Evolutionary conservation across 371 early-diverging fungal species (phyloP).

Genomic region (Nematocida minor): DNA sequence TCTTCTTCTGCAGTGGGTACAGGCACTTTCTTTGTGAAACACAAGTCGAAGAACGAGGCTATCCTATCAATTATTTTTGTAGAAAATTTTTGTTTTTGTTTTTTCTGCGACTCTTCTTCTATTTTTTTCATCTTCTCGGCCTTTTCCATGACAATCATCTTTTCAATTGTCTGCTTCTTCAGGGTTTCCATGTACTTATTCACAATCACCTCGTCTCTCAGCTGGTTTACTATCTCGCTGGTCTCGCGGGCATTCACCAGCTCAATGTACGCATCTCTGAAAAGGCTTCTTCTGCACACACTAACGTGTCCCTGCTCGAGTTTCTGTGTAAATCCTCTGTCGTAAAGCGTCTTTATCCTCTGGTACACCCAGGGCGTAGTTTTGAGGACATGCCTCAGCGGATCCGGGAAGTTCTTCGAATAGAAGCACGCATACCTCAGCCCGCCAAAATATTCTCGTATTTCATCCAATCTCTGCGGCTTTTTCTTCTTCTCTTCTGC

Average conservation of each 20-base stretch:
- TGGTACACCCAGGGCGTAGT: background rate
- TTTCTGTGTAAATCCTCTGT: background rate
- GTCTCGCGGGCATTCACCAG: background rate
- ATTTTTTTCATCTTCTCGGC: background rate
- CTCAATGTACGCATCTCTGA: conserved; percentile 14
- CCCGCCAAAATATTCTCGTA: conserved; percentile 16
- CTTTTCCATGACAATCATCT: background rate
- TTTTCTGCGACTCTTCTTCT: background rate
- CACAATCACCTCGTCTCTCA: background rate
- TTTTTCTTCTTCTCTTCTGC: background rate
- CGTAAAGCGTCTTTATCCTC: conserved; percentile 11
- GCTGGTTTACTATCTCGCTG: background rate
- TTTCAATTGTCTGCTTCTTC: background rate
- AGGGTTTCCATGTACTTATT: conserved; percentile 2
- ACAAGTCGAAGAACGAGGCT: background rate
- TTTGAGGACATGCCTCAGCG: background rate
- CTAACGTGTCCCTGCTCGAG: conserved; percentile 3
- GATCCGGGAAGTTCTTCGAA: background rate
- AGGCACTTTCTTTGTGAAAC: background rate
- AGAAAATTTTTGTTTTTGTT: background rate
- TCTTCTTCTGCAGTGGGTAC: background rate
- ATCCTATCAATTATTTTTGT: background rate
- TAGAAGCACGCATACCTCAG: conserved; percentile 34
- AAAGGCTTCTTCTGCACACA: conserved; percentile 10
- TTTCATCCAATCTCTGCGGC: background rate